Evolutionary conservation across 1,284 basidiomycete genomes (phyloP).

Genomic region (Vanrija sp.): DNA sequence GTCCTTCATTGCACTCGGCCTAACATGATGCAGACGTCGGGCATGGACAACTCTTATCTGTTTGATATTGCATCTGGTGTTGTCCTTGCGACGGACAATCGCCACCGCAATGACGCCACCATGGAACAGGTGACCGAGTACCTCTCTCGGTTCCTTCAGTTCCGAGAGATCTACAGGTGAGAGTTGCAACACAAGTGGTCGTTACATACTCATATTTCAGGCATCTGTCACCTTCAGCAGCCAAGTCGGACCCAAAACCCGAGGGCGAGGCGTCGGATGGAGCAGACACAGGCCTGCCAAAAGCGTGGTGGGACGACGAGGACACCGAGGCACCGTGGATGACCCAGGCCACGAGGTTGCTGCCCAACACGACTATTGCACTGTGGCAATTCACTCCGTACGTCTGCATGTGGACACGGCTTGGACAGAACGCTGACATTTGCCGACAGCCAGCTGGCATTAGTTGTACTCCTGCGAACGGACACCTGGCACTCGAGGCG

Average conservation of each 20-base stretch:
- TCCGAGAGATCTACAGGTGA: conserved; percentile 77
- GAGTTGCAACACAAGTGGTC: no score
- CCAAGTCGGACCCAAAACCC: background rate
- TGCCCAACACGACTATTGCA: conserved; percentile 68
- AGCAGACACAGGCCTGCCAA: background rate
- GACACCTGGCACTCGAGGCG: conserved; percentile 70
- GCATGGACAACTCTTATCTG: conserved; percentile 85
- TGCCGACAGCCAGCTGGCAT: conserved; percentile 57
- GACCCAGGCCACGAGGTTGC: conserved; percentile 36
- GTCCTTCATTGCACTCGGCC: background rate
- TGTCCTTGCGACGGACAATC: conserved; percentile 79
- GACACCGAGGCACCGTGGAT: conserved; percentile 46
- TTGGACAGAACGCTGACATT: background rate
- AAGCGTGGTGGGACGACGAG: conserved; percentile 45
- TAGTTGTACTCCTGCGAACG: conserved; percentile 76
- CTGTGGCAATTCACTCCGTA: conserved; percentile 80
- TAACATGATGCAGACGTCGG: conserved; percentile 61
- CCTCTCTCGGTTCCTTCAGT: conserved; percentile 77
- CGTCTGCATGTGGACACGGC: conserved; percentile 15
- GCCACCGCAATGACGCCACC: conserved; percentile 61
- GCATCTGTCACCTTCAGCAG: background rate
- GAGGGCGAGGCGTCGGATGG: conserved; percentile 6
- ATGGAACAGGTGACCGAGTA: conserved; percentile 89
- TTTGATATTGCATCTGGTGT: conserved; percentile 83
- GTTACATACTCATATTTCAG: background rate